Evolutionary conservation across 2,329 filamentous ascomycete species (phyloP).

Genomic region (Stagonosporopsis tanaceti): DNA sequence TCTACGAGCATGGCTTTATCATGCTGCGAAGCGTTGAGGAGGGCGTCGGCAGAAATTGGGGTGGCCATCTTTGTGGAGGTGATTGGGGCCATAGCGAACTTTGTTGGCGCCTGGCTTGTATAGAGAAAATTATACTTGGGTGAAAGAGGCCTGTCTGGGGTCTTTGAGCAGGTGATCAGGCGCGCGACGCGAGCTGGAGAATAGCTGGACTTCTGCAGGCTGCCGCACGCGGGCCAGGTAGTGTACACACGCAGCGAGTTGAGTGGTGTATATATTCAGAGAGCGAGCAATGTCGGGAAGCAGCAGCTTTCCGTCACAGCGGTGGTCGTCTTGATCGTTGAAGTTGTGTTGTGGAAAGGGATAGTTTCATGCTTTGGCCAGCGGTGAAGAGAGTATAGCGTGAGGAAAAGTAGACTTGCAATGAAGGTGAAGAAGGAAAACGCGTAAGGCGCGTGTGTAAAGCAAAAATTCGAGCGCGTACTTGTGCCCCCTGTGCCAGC

Average conservation of each 20-base stretch:
- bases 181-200: slow-evolving; percentile 17
- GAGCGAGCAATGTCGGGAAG: slow-evolving; percentile 3
- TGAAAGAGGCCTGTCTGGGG: neutral
- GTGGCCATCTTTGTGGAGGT: slow-evolving; percentile 19
- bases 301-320: slow-evolving; percentile 27
- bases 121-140: neutral
- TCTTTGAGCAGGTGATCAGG: slow-evolving; percentile 1
- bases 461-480: slow-evolving; percentile 1
- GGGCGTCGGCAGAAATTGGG: slow-evolving; percentile 30
- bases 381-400: neutral
- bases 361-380: slow-evolving; percentile 25
- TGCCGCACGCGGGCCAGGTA: slow-evolving; percentile 18
- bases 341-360: slow-evolving; percentile 6
- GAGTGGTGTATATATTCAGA: neutral
- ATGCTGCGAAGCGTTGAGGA: slow-evolving; percentile 29
- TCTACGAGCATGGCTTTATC: slow-evolving; percentile 47
- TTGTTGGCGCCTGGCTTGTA: neutral
- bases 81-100: slow-evolving; percentile 22
- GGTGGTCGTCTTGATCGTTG: slow-evolving; percentile 10
- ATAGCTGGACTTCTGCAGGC: slow-evolving; percentile 12
- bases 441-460: slow-evolving; percentile 6
- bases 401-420: slow-evolving; percentile 1
- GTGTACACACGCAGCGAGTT: slow-evolving; percentile 18
- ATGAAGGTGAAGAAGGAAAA: slow-evolving; percentile 10
- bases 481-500: neutral